Conservation (phyloP, 495 filamentous ascomycete species). For the Penicillium coprophilum region DNA sequence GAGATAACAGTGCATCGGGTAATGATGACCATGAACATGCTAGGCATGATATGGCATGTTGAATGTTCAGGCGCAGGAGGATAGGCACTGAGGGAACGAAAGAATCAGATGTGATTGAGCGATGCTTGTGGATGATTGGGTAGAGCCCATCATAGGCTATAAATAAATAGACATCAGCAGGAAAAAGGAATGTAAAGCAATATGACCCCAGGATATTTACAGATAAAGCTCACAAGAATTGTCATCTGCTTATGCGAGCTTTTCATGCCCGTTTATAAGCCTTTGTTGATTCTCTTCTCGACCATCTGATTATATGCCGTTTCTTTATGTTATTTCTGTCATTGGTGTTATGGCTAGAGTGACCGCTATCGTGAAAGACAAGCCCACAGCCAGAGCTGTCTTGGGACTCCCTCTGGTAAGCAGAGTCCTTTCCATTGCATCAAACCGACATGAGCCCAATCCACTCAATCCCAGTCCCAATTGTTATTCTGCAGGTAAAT, state of each 20-base stretch:
- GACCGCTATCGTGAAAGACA: background rate
- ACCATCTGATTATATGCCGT: no score
- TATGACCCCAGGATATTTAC: background rate
- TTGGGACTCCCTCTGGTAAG: background rate
- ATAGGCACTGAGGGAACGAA: background rate
- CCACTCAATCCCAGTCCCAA: background rate
- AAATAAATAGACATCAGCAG: background rate
- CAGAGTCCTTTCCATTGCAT: background rate
- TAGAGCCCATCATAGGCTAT: background rate
- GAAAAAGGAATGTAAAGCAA: background rate
- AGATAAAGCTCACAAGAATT: background rate
- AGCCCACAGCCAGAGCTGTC: background rate
- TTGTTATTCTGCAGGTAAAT: no score
- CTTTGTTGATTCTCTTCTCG: no score
- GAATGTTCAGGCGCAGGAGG: background rate
- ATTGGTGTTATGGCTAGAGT: no score
- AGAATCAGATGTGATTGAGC: background rate
- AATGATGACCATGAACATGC: background rate
- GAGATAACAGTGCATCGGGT: background rate
- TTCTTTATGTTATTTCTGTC: no score
- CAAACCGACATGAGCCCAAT: background rate
- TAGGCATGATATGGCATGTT: background rate
- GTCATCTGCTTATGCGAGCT: no score
- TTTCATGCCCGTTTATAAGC: no score
- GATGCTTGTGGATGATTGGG: background rate